These are phyloP conservation scores for Amphirosellinia nigrospora DNA, from an alignment of 495 filamentous ascomycete species.

Conservation along the genomic window DNA sequence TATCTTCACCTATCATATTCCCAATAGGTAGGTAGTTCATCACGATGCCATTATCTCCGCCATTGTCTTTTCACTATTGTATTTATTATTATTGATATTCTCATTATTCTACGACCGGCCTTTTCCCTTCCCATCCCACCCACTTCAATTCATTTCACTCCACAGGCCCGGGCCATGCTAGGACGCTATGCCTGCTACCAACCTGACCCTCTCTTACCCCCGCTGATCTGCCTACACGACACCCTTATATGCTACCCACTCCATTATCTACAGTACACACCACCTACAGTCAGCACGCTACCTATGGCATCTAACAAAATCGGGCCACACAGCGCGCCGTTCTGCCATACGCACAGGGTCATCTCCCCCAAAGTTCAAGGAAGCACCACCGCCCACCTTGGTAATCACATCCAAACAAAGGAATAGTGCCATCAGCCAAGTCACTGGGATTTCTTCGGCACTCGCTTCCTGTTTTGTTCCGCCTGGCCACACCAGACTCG, in stretches of 20 bases:
- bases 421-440: slow-evolving; percentile 28
- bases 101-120: background rate
- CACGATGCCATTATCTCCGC: background rate
- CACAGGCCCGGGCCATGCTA: background rate
- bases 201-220: slow-evolving; percentile 13
- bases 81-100: background rate
- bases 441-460: slow-evolving; percentile 36
- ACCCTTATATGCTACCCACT: slow-evolving; percentile 1
- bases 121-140: background rate
- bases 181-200: background rate
- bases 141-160: background rate
- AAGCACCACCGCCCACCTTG: slow-evolving; percentile 22
- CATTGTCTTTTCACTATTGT: background rate
- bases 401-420: slow-evolving; percentile 29
- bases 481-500: slow-evolving; percentile 56
- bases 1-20: slow-evolving; percentile 10
- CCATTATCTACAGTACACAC: slow-evolving; percentile 1
- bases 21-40: slow-evolving; percentile 1
- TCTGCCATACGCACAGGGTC: slow-evolving; percentile 14
- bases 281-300: slow-evolving; percentile 15
- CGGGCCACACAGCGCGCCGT: slow-evolving; percentile 25
- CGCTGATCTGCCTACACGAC: background rate
- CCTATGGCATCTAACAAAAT: slow-evolving; percentile 25
- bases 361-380: slow-evolving; percentile 15
- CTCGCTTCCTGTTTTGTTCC: slow-evolving; percentile 53